Evolutionary conservation across 352 stramenopile genomes (phyloP), one percentile per base, ranked within the genome.

Genomic region (Pythium biforme): DNA sequence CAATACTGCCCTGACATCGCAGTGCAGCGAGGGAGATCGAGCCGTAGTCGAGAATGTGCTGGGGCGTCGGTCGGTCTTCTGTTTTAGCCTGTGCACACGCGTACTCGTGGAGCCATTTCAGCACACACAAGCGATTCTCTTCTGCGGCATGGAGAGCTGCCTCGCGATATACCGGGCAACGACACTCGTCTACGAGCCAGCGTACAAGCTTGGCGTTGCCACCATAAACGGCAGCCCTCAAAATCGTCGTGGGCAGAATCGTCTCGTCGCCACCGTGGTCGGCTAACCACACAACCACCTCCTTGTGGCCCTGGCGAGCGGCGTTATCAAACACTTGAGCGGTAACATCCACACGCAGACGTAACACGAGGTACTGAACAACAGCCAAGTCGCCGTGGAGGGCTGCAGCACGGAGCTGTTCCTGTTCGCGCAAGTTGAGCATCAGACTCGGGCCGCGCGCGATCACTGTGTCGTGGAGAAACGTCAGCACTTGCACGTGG

Each of bases 291-390:
- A 39, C 3, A 2, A 54, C 47, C 3, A 54, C 23, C 3, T 31
- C 10, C 23, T 27, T 31, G 27, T 54, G 47, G 12, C 47, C 23
- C 17, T 37, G 47, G 47, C 47, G 23, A 27, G 47, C 47, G 3
- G 47, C 47, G 15, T 54, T 54, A 15, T 54, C 47, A 25, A 54
- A 54, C 23, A 54, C 47, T 37, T 54, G 47, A 12, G 47, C 12
- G 2, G 47, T 54, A 39, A 54, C 15, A 7, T 54, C 47, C 17
- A 37, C 27, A 6, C 47, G 47, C 34, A 33, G 19, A 3, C 47
- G 47, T n/a, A 33, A 10, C 12, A 54, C 47, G 25, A 54, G 47
- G n/a, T 39, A 54, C 47, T 54, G 2, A 37, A 54, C 47, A 5
- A 54, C 25, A 4, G 11, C 15, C 27, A 54, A 34, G n/a, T 54